Evolutionary conservation across 768 basidiomycete genomes (phyloP), one percentile per base, ranked within the genome.

Genomic region (Boletellus sp.): DNA sequence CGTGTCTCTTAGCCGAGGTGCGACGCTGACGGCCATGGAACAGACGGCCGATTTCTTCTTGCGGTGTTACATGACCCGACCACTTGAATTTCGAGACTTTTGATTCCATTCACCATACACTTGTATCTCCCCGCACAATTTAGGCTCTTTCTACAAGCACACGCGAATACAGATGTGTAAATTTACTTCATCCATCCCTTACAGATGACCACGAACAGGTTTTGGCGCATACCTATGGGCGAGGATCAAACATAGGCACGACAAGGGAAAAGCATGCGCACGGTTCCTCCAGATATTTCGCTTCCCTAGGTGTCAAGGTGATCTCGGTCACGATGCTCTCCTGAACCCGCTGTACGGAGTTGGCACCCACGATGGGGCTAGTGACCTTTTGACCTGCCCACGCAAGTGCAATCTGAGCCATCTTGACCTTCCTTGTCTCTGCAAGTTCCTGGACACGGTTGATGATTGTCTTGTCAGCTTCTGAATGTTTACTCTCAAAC

Each of bases 61-160:
- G 90, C 90, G 3, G 86, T 91, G n/a, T 70, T 91, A 32, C 87
- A 90, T 54, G 88, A 90, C 64, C 87, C 88, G 4, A 74, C 80
- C 22, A 73, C 75, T 50, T 80, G 45, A 56, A 20, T 15, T 13
- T 8, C 36, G 22, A 12, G 4, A 6, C 16, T 26, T 38, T 15
- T 49, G 24, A 35, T 19, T 42, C 22, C 15, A 1, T 36, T 20
- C 26, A 20, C 37, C n/a, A 43, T 19, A 16, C 24, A 46, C 42
- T 12, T 61, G 52, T 61, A 54, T 51, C 23, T 2, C 34, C 37
- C 43, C 53, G 40, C 48, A 54, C 55, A 48, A 51, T 53, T 35
- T 52, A 42, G 19, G n/a, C 28, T 40, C 3, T 40, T 20, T 41
- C 24, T 41, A 35, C 38, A 2, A 11, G 32, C 3, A 37, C 45